phyloP scores from a whole-genome alignment of 1,284 basidiomycete species.

The Sanghuangporus baumii region DNA sequence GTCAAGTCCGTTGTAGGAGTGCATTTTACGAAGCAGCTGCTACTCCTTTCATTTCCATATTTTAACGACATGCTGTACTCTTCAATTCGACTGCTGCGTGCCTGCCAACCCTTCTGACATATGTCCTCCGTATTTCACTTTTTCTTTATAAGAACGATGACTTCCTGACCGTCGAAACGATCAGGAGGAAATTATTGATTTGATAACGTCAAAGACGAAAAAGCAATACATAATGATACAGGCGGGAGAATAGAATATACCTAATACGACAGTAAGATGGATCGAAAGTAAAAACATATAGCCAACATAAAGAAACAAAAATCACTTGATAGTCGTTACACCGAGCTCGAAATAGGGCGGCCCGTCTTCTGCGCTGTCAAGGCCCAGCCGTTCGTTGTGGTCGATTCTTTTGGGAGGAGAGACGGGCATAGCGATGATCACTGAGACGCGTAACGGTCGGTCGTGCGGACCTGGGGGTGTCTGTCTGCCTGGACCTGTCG shows the following conservation, averaged over 20 bases:
- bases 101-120: too few species aligned
- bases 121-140: too few species aligned
- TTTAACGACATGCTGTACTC: too few species aligned
- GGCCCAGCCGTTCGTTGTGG: neutral
- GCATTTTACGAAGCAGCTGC: too few species aligned
- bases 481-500: neutral
- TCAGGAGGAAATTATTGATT: too few species aligned
- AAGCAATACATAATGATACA: neutral
- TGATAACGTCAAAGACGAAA: neutral
- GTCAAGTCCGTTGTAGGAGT: neutral
- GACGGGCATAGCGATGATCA: conserved; percentile 4
- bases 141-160: too few species aligned
- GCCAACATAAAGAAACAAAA: too few species aligned
- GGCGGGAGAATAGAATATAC: neutral
- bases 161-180: too few species aligned
- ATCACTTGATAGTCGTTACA: neutral
- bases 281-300: neutral
- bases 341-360: neutral
- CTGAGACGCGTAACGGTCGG: neutral
- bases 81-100: too few species aligned
- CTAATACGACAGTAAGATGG: neutral
- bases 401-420: neutral
- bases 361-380: neutral
- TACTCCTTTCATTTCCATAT: too few species aligned
- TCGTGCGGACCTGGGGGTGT: neutral